Conservation (phyloP, 2,329 filamentous ascomycete species). For the Trichoderma brevicompactum region DNA sequence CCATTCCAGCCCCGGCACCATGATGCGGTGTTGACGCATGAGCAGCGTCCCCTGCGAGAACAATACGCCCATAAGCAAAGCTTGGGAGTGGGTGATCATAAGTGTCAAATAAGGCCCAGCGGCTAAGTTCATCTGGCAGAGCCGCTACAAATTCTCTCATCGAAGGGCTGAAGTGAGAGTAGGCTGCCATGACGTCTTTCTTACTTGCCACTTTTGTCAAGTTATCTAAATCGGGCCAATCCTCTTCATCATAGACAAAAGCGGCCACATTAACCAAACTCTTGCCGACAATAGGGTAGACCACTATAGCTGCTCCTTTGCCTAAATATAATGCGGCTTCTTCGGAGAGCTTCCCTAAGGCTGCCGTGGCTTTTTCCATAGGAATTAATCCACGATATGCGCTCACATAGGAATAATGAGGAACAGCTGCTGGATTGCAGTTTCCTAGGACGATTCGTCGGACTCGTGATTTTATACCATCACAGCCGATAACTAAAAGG, state of each 20-base stretch:
- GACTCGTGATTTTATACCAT: slow-evolving; percentile 27
- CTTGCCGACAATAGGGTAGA: slow-evolving; percentile 16
- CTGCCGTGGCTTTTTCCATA: slow-evolving; percentile 19
- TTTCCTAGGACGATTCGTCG: slow-evolving; percentile 11
- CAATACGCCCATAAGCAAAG: slow-evolving; percentile 31
- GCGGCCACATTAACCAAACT: slow-evolving; percentile 3
- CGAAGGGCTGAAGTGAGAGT: slow-evolving; percentile 2
- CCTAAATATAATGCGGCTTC: slow-evolving; percentile 9
- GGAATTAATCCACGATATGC: slow-evolving; percentile 11
- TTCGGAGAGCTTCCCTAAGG: neutral
- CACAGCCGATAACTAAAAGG: slow-evolving; percentile 26
- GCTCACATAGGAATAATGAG: slow-evolving; percentile 22
- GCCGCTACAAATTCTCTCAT: slow-evolving; percentile 8
- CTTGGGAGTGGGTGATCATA: slow-evolving; percentile 23
- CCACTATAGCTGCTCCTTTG: slow-evolving; percentile 4
- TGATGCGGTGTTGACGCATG: slow-evolving; percentile 37
- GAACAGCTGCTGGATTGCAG: slow-evolving; percentile 9
- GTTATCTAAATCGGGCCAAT: slow-evolving; percentile 14
- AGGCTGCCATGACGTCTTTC: slow-evolving; percentile 1
- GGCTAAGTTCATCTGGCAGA: slow-evolving; percentile 20
- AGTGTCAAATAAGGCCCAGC: slow-evolving; percentile 32
- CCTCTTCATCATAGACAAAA: slow-evolving; percentile 21
- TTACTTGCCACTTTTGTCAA: neutral
- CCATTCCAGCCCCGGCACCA: slow-evolving; percentile 37
- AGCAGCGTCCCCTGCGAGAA: slow-evolving; percentile 36